Conservation (phyloP, 2,329 filamentous ascomycete species). For the Herpotrichia juniperi region DNA sequence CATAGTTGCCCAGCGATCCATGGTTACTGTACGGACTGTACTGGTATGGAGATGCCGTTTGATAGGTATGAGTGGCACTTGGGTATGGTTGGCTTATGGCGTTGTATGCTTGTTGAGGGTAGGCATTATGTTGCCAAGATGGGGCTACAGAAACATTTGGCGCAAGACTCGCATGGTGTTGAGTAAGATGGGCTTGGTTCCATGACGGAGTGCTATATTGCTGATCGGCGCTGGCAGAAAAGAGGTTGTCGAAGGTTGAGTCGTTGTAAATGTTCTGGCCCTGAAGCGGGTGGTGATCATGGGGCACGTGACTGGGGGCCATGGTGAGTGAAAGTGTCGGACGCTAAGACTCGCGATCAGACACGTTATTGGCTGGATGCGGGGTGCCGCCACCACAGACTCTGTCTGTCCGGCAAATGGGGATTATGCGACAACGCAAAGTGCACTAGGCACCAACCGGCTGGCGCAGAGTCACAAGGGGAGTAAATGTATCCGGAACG, state of each 20-base stretch:
- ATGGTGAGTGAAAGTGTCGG: slow-evolving; percentile 22
- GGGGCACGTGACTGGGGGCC: slow-evolving; percentile 46
- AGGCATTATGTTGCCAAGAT: slow-evolving; percentile 35
- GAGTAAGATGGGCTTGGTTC: slow-evolving; percentile 32
- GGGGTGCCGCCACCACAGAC: slow-evolving; percentile 20
- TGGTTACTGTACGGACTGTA: slow-evolving; percentile 39
- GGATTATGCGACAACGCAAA: slow-evolving; percentile 37
- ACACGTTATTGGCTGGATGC: neutral
- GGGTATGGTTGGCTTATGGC: slow-evolving; percentile 31
- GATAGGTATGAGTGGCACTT: slow-evolving; percentile 26
- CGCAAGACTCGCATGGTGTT: slow-evolving; percentile 25
- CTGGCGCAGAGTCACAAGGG: slow-evolving; percentile 37
- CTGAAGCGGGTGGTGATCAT: slow-evolving; percentile 38
- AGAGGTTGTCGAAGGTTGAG: slow-evolving; percentile 35
- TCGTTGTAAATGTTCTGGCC: slow-evolving; percentile 42
- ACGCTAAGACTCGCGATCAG: neutral
- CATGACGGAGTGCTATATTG: slow-evolving; percentile 38
- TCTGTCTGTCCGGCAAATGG: slow-evolving; percentile 25
- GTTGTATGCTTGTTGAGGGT: slow-evolving; percentile 33
- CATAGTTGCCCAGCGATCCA: slow-evolving; percentile 26
- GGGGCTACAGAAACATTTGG: slow-evolving; percentile 19
- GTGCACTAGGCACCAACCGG: slow-evolving; percentile 42
- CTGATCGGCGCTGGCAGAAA: slow-evolving; percentile 33
- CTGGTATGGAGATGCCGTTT: slow-evolving; percentile 39
- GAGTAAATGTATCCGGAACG: slow-evolving; percentile 29